phyloP scores from a whole-genome alignment of 1,284 basidiomycete genomes.

The Boletus smithii region DNA sequence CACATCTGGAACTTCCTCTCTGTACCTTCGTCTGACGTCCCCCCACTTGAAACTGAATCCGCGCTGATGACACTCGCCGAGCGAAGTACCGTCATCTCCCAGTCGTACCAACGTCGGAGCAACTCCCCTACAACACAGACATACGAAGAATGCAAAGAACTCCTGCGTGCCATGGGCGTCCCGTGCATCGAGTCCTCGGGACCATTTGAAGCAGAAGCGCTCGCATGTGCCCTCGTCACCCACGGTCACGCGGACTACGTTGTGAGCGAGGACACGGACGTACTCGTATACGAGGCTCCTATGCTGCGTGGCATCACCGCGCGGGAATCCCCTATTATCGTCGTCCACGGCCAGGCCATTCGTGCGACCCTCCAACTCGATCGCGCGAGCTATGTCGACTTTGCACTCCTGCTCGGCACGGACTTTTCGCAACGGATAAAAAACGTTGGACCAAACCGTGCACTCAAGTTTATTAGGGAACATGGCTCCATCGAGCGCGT shows the following conservation, averaged over 20 bases:
- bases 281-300: slow-evolving; percentile 74
- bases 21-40: slow-evolving; percentile 4
- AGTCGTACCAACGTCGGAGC: slow-evolving; percentile 60
- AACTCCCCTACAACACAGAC: slow-evolving; percentile 57
- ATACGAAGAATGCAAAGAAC: slow-evolving; percentile 60
- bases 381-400: slow-evolving; percentile 67
- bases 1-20: slow-evolving; percentile 55
- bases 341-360: slow-evolving; percentile 64
- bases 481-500: slow-evolving; percentile 74
- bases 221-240: slow-evolving; percentile 72
- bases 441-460: slow-evolving; percentile 71
- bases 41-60: slow-evolving; percentile 22
- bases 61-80: slow-evolving; percentile 41
- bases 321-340: slow-evolving; percentile 52
- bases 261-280: slow-evolving; percentile 85
- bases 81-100: slow-evolving; percentile 53
- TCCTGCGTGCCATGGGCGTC: slow-evolving; percentile 74
- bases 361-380: slow-evolving; percentile 56
- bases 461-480: slow-evolving; percentile 66
- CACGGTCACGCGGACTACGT: slow-evolving; percentile 79
- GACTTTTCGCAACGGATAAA: slow-evolving; percentile 84
- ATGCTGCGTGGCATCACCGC: slow-evolving; percentile 72
- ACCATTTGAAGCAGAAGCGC: slow-evolving; percentile 78
- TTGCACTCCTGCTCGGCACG: slow-evolving; percentile 81
- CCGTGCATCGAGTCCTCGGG: slow-evolving; percentile 65